Evolutionary conservation across 805 yeast genomes (phyloP), one percentile per base, ranked within the genome.

Genomic region (Yarrowia porcina): DNA sequence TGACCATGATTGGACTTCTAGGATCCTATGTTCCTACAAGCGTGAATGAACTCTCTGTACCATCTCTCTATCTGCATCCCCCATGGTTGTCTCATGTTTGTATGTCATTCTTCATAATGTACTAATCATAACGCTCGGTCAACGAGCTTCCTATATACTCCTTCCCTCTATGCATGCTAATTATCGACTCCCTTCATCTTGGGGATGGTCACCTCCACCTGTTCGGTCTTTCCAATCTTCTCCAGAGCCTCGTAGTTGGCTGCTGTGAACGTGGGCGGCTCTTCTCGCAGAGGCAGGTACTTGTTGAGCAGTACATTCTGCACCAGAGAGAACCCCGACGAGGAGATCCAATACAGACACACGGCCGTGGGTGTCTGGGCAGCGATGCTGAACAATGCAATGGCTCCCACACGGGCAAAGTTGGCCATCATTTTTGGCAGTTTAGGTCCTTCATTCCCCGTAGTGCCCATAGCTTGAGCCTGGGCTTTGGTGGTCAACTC

Each of bases 291-390:
- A 0, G 96, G 96, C 70, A 87, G 75, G 35, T 79, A 73, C 68
- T 77, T 75, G 70, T 92, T 94, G 69, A 93, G 75, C 17, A 88
- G 65, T 13, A 87, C 72, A 71, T 92, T 93, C 69, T 93, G 97
- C 0, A 82, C 65, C 64, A 89, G 75, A 2, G 97, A 91, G 71
- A 80, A 92, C 4, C 80, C 68, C 71, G 90, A 92, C 0, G 97
- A 90, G 49, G 93, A 84, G 30, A 90, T 80, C 99, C 98, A 93
- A 74, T 92, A 93, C n/a, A 90, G 71, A 0, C 87, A 83, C 35
- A 92, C 75, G 0, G 96, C 90, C 28, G 86, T 77, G 0, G 98
- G 96, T 0, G 96, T 96, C 69, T 91, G 94, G 41, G 91, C 83
- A 0, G 96, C 80, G 18, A 91, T 78, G 5, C 90, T 91, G 87